phyloP scores from a whole-genome alignment of 1,284 basidiomycete species.

The Ceratobasidium sp. region DNA sequence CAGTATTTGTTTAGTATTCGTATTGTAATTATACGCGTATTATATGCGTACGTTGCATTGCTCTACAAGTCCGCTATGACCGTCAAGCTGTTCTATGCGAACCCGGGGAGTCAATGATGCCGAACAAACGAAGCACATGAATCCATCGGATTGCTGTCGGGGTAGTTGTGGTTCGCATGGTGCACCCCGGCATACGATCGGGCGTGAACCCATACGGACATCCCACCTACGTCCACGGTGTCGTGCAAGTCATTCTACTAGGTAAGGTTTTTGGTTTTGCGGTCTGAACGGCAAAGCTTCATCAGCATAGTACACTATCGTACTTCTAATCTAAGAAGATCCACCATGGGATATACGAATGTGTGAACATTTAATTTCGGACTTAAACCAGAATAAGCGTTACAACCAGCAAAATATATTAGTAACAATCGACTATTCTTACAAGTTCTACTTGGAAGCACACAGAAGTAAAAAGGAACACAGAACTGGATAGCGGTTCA shows the following conservation, averaged over 20 bases:
- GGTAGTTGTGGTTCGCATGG: slow-evolving; percentile 13
- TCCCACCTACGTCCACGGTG: neutral
- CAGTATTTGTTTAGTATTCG: no score
- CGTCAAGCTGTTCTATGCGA: neutral
- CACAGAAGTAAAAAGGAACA: neutral
- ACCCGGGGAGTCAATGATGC: neutral
- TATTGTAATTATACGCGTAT: no score
- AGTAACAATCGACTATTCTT: slow-evolving; percentile 24
- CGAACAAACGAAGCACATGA: slow-evolving; percentile 14
- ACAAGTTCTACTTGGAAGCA: slow-evolving; percentile 11
- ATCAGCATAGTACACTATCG: neutral
- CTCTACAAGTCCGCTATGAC: no score
- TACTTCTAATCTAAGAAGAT: slow-evolving; percentile 16
- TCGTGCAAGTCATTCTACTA: slow-evolving; percentile 12
- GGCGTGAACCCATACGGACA: neutral
- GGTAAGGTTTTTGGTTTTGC: neutral
- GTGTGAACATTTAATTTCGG: slow-evolving; percentile 2
- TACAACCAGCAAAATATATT: slow-evolving; percentile 26
- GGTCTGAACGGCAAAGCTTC: neutral
- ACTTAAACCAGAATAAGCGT: neutral
- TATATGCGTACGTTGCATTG: no score
- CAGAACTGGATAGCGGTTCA: slow-evolving; percentile 19
- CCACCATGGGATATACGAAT: neutral
- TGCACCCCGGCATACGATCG: neutral
- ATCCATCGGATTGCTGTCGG: neutral